These are phyloP conservation scores for Cladosporium austrohemisphaericum DNA, from an alignment of 2,329 filamentous ascomycete genomes.

Conservation along the genomic window DNA sequence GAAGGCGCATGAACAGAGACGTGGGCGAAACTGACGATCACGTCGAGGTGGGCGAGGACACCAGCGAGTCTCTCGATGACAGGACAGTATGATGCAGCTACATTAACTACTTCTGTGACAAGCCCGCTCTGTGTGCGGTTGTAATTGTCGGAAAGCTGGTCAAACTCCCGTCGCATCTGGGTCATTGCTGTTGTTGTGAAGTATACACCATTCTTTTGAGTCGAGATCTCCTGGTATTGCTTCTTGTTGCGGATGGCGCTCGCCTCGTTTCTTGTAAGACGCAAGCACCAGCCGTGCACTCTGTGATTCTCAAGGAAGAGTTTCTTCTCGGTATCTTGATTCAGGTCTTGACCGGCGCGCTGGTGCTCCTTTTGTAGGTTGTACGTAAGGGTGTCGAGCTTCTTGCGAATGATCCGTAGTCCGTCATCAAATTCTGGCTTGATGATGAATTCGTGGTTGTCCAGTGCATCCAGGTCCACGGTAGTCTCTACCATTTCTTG, in stretches of 20 bases:
- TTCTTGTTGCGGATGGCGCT: slow-evolving; percentile 89
- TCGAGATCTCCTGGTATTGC: slow-evolving; percentile 89
- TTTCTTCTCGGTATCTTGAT: slow-evolving; percentile 95
- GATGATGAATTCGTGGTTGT: slow-evolving; percentile 98
- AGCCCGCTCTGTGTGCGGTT: slow-evolving; percentile 89
- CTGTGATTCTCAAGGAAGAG: slow-evolving; percentile 95
- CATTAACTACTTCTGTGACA: slow-evolving; percentile 86
- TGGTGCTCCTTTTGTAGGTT: slow-evolving; percentile 82
- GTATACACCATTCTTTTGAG: slow-evolving; percentile 98
- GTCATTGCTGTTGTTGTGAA: slow-evolving; percentile 86
- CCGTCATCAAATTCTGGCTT: slow-evolving; percentile 96
- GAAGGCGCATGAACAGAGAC: slow-evolving; percentile 89
- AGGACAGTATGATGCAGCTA: slow-evolving; percentile 91
- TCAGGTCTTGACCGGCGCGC: slow-evolving; percentile 72
- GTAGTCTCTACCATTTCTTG: slow-evolving; percentile 99
- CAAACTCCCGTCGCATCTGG: slow-evolving; percentile 79
- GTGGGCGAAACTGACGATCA: slow-evolving; percentile 91
- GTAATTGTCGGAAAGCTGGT: slow-evolving; percentile 91
- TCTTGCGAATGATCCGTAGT: slow-evolving; percentile 81
- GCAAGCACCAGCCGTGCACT: slow-evolving; percentile 94
- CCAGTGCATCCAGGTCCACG: slow-evolving; percentile 88
- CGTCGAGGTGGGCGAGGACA: slow-evolving; percentile 88
- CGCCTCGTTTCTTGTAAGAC: slow-evolving; percentile 84
- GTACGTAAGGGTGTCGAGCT: slow-evolving; percentile 76
- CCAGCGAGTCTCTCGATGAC: slow-evolving; percentile 85